A percentile compares a stretch with the other conserved stretches of the same genome.
Conservation (phyloP, 148 eudicot genomes). For the Cornus florida region DNA sequence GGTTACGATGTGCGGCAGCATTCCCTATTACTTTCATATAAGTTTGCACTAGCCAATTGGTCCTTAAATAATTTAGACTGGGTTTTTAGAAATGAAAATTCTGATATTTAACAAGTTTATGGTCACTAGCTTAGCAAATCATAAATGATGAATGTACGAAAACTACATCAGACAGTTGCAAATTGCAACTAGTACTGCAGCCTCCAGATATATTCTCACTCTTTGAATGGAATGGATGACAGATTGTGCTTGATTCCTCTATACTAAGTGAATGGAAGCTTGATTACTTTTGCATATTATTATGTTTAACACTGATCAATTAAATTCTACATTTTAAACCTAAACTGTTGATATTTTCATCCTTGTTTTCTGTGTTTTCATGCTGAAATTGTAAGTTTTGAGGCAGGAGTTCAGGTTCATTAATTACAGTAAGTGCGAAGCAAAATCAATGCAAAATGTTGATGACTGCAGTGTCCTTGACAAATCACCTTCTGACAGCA, state of each 20-base stretch:
- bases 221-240: not conserved
- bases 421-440: constrained; percentile 16
- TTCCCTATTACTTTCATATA: no score
- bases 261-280: not conserved
- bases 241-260: not conserved
- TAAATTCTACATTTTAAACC: not conserved
- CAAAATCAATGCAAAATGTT: constrained; percentile 16
- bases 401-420: constrained; percentile 41
- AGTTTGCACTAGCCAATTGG: not conserved
- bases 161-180: not conserved
- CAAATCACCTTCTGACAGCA: constrained; percentile 19
- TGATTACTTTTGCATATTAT: not conserved
- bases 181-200: not conserved
- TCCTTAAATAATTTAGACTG: no score
- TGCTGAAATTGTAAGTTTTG: constrained; percentile 4
- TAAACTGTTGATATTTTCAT: not conserved
- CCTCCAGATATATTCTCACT: not conserved
- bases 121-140: not conserved
- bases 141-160: not conserved
- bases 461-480: constrained; percentile 22
- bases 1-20: no score
- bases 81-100: not conserved
- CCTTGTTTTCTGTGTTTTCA: not conserved
- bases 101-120: not conserved
- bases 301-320: not conserved